Conservation (phyloP, 306 rosid genomes). For the Dryas drummondii region DNA sequence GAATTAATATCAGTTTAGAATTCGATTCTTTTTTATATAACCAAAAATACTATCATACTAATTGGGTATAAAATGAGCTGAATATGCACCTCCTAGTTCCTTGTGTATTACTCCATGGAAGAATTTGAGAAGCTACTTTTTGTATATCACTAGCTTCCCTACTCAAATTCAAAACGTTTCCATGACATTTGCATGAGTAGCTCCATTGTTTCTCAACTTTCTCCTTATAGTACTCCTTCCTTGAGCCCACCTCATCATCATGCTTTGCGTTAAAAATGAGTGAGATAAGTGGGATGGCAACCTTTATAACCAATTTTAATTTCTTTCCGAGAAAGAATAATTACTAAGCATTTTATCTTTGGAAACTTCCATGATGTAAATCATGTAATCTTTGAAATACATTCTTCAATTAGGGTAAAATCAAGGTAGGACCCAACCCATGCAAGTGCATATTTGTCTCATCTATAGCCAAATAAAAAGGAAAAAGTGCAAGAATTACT, state of each 20-base stretch:
- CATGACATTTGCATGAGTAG: conserved; percentile 12
- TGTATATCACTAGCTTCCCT: not conserved
- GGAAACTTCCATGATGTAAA: not conserved
- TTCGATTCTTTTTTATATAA: too few species aligned
- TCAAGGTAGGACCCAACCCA: not conserved
- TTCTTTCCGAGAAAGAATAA: not conserved
- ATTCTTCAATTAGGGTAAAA: not conserved
- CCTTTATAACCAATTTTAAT: conserved; percentile 9
- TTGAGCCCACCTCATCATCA: not conserved
- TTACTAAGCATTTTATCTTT: not conserved
- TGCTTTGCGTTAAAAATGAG: conserved; percentile 14
- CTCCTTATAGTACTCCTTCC: not conserved
- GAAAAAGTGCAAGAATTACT: not conserved
- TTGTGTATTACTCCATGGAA: too few species aligned
- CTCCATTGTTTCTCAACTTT: not conserved
- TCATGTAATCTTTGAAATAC: not conserved
- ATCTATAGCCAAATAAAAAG: not conserved
- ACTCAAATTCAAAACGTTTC: not conserved
- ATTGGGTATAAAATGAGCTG: too few species aligned
- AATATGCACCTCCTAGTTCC: too few species aligned
- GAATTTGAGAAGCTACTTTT: too few species aligned
- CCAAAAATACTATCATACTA: too few species aligned
- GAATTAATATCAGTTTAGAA: too few species aligned
- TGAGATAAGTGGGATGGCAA: conserved; percentile 9
- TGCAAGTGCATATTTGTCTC: not conserved